Base-by-base conservation (phyloP, 768 basidiomycete species). In the Auriscalpium orientale region DNA sequence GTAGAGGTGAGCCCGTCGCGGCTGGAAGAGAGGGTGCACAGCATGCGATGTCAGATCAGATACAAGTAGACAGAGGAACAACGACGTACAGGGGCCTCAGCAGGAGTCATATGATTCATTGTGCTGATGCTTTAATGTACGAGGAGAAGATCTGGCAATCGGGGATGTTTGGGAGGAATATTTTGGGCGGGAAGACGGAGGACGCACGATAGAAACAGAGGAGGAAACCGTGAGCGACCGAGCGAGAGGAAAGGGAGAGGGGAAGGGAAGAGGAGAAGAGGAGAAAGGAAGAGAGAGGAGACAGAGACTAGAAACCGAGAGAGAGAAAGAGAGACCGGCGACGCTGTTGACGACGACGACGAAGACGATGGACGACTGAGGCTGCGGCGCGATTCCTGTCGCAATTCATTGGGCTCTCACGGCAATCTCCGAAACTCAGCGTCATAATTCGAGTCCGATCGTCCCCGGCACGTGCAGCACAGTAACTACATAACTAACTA, bases 1-100 rank as follows among this genome's bases (percentile, higher is more conserved):
- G 71, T 99, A 99, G 65, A 99, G 87, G 78, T 99, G 97, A 63
- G 97, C 95, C 64, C 94, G 83, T 72, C 89, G 15, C 7, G 35
- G 54, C 58, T 52, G 56, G 64, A 55, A 58, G 53, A 60, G 44
- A 56, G 70, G 64, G 53, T 58, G 55, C 64, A 51, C 38, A 64
- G 58, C 54, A 51, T 55, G 33, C 38, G 46, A 35, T 15, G 16
- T 34, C 56, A 38, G 34, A 6, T 55, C n/a, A 46, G 53, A 9
- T 49, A 33, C n/a, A 22, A n/a, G 18, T 16, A 11, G 11, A 50
- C 46, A 38, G 18, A 21, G 49, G 51, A 37, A 36, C 37, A 56
- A 35, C 49, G 51, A 79, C 84, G 65, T 72, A 90, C 87, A 71
- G 87, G 84, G 69, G 88, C 86, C 74, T 91, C 89, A 65, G 87